Conservation (phyloP, 176 grass and related monocot species). For the Tillandsia fasciculata region DNA sequence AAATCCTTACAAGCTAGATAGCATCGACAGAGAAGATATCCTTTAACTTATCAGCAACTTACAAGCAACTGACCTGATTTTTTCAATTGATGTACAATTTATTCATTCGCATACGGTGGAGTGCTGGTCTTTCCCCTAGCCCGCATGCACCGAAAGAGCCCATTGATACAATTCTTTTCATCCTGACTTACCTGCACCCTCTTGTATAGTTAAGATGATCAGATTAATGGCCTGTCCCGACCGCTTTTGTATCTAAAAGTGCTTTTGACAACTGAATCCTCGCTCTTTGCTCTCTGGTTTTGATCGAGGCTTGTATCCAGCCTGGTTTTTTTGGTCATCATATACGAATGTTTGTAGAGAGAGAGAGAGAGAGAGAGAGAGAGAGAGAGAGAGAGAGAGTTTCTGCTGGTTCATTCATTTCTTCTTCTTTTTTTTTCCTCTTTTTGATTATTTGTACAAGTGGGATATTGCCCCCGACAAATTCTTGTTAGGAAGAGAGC, state of each 20-base stretch:
- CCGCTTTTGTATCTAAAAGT: neutral
- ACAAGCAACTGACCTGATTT: conserved; percentile 34
- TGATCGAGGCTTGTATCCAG: neutral
- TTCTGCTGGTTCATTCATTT: neutral
- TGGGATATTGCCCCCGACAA: neutral
- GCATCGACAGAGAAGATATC: conserved; percentile 13
- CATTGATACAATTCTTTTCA: conserved; percentile 15
- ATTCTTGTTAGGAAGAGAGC: neutral
- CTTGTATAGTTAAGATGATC: conserved; percentile 15
- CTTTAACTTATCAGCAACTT: conserved; percentile 1
- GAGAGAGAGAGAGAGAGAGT: neutral
- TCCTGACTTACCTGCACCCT: conserved; percentile 9
- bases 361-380: neutral
- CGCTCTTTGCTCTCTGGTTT: neutral
- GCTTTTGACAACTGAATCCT: neutral
- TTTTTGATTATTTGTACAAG: neutral
- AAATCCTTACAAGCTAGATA: conserved; percentile 51
- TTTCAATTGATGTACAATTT: conserved; percentile 27
- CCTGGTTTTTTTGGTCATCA: neutral
- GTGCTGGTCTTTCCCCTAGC: conserved; percentile 22
- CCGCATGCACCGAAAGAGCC: conserved; percentile 18
- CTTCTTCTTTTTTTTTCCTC: neutral
- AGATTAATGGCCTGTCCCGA: conserved; percentile 6
- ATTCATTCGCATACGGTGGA: conserved; percentile 55
- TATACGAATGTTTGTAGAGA: neutral